Percentiles rank a stretch among this genome's conserved stretches.
These are phyloP conservation scores for Pichia occidentalis DNA, from an alignment of 805 yeast genomes.

Conservation along the genomic window DNA sequence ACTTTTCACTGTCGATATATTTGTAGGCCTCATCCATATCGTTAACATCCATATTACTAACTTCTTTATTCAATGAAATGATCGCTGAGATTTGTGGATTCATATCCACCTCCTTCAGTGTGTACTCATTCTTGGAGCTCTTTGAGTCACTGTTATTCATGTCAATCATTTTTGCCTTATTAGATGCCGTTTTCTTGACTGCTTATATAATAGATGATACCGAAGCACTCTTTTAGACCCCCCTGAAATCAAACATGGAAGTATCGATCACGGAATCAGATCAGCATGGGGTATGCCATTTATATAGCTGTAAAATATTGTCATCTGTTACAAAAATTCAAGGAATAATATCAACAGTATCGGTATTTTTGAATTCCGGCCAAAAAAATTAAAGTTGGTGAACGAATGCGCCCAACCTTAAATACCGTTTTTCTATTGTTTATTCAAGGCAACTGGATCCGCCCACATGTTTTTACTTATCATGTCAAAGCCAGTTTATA, in stretches of 20 bases:
- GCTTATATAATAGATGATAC: not conserved
- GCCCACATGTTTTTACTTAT: not conserved
- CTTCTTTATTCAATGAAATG: conserved; percentile 5
- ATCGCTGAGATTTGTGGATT: conserved; percentile 7
- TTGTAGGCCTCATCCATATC: conserved; percentile 10
- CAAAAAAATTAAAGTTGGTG: not conserved
- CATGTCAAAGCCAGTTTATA: conserved; percentile 25
- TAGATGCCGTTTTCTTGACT: not conserved
- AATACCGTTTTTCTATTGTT: no score
- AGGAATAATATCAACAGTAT: not conserved
- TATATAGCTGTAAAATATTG: no score
- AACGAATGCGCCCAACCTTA: conserved; percentile 2
- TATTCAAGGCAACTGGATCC: conserved; percentile 6
- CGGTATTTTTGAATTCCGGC: not conserved
- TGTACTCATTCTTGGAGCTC: conserved; percentile 1
- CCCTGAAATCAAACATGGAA: no score
- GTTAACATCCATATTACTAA: conserved; percentile 4
- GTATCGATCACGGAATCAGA: no score
- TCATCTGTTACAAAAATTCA: no score
- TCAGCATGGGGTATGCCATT: no score
- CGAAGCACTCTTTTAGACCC: no score
- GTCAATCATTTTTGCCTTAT: not conserved
- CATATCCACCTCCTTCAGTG: not conserved
- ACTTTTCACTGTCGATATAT: conserved; percentile 3
- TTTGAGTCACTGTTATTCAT: not conserved